These are phyloP conservation scores for Hydnomerulius pinastri DNA, from an alignment of 768 basidiomycete genomes.

Conservation along the genomic window DNA sequence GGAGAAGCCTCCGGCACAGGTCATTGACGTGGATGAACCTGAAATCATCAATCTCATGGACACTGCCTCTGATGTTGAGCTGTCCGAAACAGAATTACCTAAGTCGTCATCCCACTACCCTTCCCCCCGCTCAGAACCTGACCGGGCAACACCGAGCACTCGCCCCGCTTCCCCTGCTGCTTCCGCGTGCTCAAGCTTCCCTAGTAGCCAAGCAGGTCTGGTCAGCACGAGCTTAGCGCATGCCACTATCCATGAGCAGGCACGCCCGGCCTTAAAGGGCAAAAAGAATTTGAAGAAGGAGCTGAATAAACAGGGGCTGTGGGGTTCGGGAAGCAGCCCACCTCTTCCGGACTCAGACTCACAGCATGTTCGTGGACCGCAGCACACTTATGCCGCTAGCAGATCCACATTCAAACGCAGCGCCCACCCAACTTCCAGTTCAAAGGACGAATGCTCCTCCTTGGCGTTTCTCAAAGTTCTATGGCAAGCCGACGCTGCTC, in stretches of 20 bases:
- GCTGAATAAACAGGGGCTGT: background rate
- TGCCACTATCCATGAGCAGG: background rate
- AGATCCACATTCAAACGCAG: constrained; percentile 12
- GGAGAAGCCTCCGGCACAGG: constrained; percentile 2
- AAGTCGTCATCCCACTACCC: constrained; percentile 4
- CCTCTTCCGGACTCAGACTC: constrained; percentile 51
- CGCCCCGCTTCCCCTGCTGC: constrained; percentile 2
- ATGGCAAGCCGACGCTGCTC: background rate
- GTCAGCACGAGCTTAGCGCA: constrained; percentile 9
- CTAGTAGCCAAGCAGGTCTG: background rate
- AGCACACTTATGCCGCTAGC: constrained; percentile 38
- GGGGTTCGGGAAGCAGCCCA: constrained; percentile 16
- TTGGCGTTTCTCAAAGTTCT: constrained; percentile 21
- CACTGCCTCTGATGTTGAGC: constrained; percentile 15
- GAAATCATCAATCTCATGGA: constrained; percentile 22
- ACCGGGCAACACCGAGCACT: constrained; percentile 7
- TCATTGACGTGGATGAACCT: constrained; percentile 15
- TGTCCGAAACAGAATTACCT: constrained; percentile 15
- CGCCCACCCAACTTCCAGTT: background rate
- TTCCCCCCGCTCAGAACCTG: constrained; percentile 13
- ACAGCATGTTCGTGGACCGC: constrained; percentile 66
- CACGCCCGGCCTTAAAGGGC: background rate
- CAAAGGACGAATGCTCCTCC: constrained; percentile 8
- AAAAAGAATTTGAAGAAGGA: constrained; percentile 9
- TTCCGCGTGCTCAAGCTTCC: background rate